phyloP scores from a whole-genome alignment of 305 asterid genomes.

The Coffea humblotiana region DNA sequence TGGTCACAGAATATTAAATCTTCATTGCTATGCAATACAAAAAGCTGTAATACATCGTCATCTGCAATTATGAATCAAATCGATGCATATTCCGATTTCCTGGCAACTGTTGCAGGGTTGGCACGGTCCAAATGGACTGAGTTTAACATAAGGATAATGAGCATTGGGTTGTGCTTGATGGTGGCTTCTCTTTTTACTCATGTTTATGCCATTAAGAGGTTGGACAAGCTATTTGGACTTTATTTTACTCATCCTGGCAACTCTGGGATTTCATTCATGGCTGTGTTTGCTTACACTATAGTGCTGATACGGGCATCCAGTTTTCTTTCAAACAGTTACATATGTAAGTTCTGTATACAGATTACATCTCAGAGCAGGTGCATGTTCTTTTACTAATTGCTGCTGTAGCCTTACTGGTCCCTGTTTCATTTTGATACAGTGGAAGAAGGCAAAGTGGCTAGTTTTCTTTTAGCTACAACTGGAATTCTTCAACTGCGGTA shows the following conservation, averaged over 20 bases:
- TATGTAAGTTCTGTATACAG: constrained; percentile 53
- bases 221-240: constrained; percentile 50
- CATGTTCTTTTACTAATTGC: constrained; percentile 11
- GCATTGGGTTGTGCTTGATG: constrained; percentile 72
- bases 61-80: constrained; percentile 52
- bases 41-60: constrained; percentile 34
- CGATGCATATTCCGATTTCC: constrained; percentile 67
- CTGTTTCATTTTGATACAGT: constrained; percentile 47
- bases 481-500: constrained; percentile 66
- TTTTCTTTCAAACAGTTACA: constrained; percentile 91
- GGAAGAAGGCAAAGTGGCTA: constrained; percentile 96
- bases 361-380: constrained; percentile 10
- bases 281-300: constrained; percentile 46
- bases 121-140: constrained; percentile 98
- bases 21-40: constrained; percentile 31
- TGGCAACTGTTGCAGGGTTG: constrained; percentile 74
- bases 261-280: constrained; percentile 39
- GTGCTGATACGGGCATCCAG: constrained; percentile 81
- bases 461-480: constrained; percentile 87
- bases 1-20: constrained; percentile 58
- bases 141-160: constrained; percentile 83
- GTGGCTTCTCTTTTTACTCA: constrained; percentile 61
- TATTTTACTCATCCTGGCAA: constrained; percentile 37
- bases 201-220: constrained; percentile 48
- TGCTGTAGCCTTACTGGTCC: constrained; percentile 4